A percentile compares a stretch with the other conserved stretches of the same genome.
phyloP scores from a whole-genome alignment of 495 filamentous ascomycete genomes.

The Tuber magnatum region DNA sequence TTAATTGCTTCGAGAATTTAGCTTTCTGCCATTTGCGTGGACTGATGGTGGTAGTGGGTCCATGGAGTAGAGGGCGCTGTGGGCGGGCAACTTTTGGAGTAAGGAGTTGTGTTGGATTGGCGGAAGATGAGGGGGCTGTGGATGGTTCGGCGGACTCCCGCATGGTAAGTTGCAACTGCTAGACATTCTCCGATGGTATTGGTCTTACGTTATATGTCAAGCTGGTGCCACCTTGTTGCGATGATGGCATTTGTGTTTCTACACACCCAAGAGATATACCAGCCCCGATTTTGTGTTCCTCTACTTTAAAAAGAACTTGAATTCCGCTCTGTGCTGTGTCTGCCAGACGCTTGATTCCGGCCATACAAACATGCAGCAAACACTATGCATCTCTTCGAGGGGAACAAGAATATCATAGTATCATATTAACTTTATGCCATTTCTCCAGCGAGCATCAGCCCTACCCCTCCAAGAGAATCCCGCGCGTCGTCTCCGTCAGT shows the following conservation, averaged over 20 bases:
- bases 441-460: background rate
- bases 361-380: background rate
- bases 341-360: background rate
- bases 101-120: background rate
- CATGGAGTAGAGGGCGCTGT: background rate
- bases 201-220: background rate
- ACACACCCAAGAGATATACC: background rate
- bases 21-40: background rate
- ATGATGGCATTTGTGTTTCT: background rate
- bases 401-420: background rate
- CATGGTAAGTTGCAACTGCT: background rate
- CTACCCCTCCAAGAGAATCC: no score
- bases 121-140: background rate
- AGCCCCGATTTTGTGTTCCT: background rate
- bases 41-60: background rate
- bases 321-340: background rate
- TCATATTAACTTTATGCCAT: background rate
- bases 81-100: background rate
- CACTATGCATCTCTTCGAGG: background rate
- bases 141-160: background rate
- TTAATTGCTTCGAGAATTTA: background rate
- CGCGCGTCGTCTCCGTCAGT: background rate
- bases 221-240: background rate
- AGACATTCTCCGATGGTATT: background rate
- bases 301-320: background rate